Base-by-base conservation (phyloP, 768 basidiomycete species). In the Pleurotus salmoneostramineus region DNA sequence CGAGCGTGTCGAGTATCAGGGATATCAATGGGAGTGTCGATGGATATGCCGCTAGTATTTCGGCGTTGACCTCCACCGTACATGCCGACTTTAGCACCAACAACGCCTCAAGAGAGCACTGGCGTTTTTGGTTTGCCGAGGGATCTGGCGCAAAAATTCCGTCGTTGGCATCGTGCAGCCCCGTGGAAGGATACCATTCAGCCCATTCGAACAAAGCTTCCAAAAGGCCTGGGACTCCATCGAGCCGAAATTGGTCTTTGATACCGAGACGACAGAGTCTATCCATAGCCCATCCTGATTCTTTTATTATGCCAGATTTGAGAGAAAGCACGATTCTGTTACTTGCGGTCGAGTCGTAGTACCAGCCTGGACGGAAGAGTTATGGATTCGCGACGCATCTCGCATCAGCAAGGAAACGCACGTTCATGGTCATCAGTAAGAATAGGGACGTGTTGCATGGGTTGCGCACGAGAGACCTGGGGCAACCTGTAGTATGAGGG, bases 311-410 rank as follows among this genome's bases (percentile, higher is more conserved):
- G 4, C 86, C 89, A 11, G 93, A 98, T 27, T 86, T 83, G 43
- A 98, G 73, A 2, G 95, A 88, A 12, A 99, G 83, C n/a, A 93
- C 77, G 84, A 98, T 93, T 43, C 95, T 83, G 69, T 98, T 98
- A 67, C 76, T 87, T 0, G 89, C 77, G 2, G 83, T 79, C 1
- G 81, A 76, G 63, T 94, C 91, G n/a, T 92, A 90, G 65, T 93
- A 95, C 85, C 91, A 93, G 64, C 89, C 91, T 58, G 42, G 31
- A 12, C 21, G 57, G 35, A 50, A 14, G 37, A 36, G 35, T n/a
- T 17, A 56, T 27, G 21, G 3, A 27, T 27, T 27, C 21, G 21
- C 21, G 21, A 27, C 21, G 21, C 21, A 27, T 27, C 21, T 27
- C 21, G 21, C 21, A 27, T 27, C 21, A 27, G 21, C 21, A 27